Percentiles rank a stretch among this genome's conserved stretches.
Evolutionary conservation across 176 grass and related monocot genomes (phyloP).

Genomic region (Phragmites australis): DNA sequence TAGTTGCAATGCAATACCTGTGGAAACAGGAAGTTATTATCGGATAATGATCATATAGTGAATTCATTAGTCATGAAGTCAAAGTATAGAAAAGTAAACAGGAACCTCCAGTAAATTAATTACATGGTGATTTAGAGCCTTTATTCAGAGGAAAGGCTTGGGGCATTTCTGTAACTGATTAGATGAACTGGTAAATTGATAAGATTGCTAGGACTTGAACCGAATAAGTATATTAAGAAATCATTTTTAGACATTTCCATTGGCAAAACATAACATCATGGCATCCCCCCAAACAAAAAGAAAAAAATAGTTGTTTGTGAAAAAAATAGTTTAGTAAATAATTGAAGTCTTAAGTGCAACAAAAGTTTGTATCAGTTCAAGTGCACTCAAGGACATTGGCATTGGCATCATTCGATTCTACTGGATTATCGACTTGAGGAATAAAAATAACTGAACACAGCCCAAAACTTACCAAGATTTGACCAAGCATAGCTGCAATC

Average conservation of each 20-base stretch:
- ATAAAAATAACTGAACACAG: neutral
- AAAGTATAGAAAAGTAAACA: constrained; percentile 1
- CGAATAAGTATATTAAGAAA: neutral
- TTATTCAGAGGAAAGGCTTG: neutral
- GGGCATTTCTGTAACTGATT: neutral
- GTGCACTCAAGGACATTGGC: neutral
- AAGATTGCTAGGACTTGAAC: constrained; percentile 16
- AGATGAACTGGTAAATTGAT: constrained; percentile 15
- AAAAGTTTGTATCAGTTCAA: neutral
- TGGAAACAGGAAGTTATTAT: constrained; percentile 19
- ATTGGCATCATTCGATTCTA: neutral
- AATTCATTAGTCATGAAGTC: neutral
- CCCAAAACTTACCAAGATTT: constrained; percentile 80
- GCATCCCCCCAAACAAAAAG: neutral
- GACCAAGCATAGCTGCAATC: constrained; percentile 96
- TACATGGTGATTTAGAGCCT: neutral
- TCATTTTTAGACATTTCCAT: neutral
- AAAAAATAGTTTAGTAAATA: too few species aligned
- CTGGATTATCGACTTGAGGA: constrained; percentile 14
- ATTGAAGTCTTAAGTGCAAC: neutral
- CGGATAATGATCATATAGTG: neutral
- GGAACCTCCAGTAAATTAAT: neutral
- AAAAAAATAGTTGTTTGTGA: neutral
- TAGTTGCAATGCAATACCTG: constrained; percentile 92
- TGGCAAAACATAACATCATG: neutral